Evolutionary conservation across 176 grass and related monocot genomes (phyloP).

Genomic region (Cenchrus purpureus): DNA sequence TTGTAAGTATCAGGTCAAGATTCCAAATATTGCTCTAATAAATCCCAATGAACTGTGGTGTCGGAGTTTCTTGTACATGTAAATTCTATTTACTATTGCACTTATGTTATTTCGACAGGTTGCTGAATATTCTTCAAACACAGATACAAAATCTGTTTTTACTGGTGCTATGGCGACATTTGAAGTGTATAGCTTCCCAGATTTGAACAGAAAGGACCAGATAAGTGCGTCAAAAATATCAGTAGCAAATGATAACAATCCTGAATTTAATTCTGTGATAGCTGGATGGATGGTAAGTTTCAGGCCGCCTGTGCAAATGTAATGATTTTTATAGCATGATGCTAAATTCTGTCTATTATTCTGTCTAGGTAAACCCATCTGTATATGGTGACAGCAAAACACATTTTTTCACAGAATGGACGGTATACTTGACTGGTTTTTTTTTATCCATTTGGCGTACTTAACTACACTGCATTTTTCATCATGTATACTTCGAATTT

Average conservation of each 20-base stretch:
- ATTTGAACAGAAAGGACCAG: background rate
- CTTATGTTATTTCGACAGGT: background rate
- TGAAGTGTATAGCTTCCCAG: background rate
- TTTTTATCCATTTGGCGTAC: background rate
- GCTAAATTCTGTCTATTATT: too few relatives aligned
- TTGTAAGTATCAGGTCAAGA: background rate
- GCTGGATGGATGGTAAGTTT: constrained; percentile 6
- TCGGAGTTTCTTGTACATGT: background rate
- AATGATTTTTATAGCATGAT: background rate
- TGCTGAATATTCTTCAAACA: background rate
- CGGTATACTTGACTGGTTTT: background rate
- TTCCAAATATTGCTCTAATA: background rate
- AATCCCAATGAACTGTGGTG: too few relatives aligned
- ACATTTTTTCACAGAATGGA: constrained; percentile 16
- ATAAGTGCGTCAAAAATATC: background rate
- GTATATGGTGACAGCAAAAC: constrained; percentile 31
- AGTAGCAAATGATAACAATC: background rate
- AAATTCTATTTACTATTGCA: background rate
- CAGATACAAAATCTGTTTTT: background rate
- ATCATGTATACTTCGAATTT: background rate
- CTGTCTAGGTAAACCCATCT: background rate
- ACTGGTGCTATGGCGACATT: constrained; percentile 23
- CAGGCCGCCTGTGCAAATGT: background rate
- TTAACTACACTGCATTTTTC: too few relatives aligned
- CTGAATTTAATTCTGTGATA: background rate